Conservation (phyloP, 2,329 filamentous ascomycete genomes). For the Penicillium concentricum region DNA sequence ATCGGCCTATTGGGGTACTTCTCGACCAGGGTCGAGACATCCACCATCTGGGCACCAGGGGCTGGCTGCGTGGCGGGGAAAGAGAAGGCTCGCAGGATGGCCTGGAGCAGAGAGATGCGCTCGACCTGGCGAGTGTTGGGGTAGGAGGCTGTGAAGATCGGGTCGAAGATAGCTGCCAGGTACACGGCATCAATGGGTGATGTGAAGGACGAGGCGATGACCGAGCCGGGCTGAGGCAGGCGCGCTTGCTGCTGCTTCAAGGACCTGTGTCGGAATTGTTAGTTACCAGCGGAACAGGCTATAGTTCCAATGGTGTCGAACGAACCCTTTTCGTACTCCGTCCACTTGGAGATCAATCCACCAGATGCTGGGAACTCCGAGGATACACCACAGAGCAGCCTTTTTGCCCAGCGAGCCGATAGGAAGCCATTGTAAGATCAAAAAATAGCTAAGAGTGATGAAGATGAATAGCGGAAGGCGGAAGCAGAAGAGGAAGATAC, state of each 20-base stretch:
- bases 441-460: constrained; percentile 69
- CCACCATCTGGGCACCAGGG: constrained; percentile 53
- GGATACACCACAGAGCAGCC: constrained; percentile 79
- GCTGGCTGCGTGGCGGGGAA: constrained; percentile 53
- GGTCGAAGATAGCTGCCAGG: constrained; percentile 92
- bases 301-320: background rate
- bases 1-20: constrained; percentile 73
- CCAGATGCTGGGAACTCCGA: constrained; percentile 90
- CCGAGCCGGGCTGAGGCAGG: constrained; percentile 72
- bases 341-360: constrained; percentile 99
- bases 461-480: constrained; percentile 75
- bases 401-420: constrained; percentile 70
- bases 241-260: constrained; percentile 69
- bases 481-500: constrained; percentile 72
- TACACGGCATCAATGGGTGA: constrained; percentile 92
- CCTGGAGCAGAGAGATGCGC: constrained; percentile 72
- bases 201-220: constrained; percentile 89
- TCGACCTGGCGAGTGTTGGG: constrained; percentile 71
- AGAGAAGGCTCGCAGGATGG: constrained; percentile 71
- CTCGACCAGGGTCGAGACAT: constrained; percentile 62
- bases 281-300: background rate
- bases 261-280: constrained; percentile 45
- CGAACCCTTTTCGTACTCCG: constrained; percentile 84
- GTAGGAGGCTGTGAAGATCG: constrained; percentile 85
- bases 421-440: constrained; percentile 79